Evolutionary conservation across 768 basidiomycete species (phyloP).

Genomic region (Trametes elegans): DNA sequence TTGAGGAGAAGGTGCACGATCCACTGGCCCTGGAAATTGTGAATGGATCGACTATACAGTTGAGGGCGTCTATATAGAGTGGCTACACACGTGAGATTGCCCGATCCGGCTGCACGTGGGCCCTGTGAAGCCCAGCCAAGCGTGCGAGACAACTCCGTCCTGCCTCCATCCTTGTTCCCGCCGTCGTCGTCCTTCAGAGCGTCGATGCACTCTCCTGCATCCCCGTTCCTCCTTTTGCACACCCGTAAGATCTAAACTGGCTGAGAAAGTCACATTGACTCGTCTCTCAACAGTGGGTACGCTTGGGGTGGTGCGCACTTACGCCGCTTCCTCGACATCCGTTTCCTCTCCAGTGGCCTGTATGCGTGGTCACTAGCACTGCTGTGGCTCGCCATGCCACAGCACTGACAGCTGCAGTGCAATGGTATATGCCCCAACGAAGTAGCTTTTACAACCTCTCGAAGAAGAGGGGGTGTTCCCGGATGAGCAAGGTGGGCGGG

Average conservation of each 20-base stretch:
- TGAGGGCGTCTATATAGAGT: slow-evolving; percentile 8
- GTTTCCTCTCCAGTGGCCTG: neutral
- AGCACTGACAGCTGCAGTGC: too few species aligned
- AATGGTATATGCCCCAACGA: too few species aligned
- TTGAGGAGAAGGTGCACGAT: too few species aligned
- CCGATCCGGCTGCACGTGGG: slow-evolving; percentile 15
- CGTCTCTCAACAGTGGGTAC: too few species aligned
- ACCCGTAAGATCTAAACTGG: too few species aligned
- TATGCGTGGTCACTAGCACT: neutral
- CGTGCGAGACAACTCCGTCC: slow-evolving; percentile 21
- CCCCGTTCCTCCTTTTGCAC: too few species aligned
- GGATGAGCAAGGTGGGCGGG: too few species aligned
- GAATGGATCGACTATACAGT: slow-evolving; percentile 13
- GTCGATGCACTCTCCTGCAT: neutral
- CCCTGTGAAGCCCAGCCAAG: slow-evolving; percentile 17
- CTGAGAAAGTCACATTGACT: too few species aligned
- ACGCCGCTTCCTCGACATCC: neutral
- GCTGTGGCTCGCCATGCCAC: neutral
- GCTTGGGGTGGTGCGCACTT: neutral
- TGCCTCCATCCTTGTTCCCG: slow-evolving; percentile 19
- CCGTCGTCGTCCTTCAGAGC: slow-evolving; percentile 9
- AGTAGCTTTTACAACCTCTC: too few species aligned
- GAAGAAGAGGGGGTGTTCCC: too few species aligned
- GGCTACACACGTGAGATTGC: slow-evolving; percentile 17
- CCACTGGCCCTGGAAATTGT: too few species aligned